Base-by-base conservation (phyloP, 1,284 basidiomycete genomes). In the Polyporus tsugae region DNA sequence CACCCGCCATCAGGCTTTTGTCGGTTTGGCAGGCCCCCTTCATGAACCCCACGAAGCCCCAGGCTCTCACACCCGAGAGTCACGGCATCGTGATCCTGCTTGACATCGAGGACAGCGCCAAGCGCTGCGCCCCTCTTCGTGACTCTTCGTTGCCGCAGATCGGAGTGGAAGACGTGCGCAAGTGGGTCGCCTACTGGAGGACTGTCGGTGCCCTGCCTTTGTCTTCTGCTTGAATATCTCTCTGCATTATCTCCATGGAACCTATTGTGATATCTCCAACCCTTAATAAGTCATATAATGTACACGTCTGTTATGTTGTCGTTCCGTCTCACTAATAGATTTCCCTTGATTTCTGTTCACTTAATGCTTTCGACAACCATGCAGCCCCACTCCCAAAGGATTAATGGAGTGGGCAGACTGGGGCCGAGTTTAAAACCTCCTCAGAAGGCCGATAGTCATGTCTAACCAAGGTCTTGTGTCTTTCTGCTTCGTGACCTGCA, bases 121-220 rank as follows among this genome's bases (percentile, higher is more conserved):
- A 17, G 13, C 33, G 33, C 29, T 33, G 53, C 13, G 53, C 53
- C 3, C 29, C 35, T 29, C 33, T 55, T 2, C 25, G 53, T 10
- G 33, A 55, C 15, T 29, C 53, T 15, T 55, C 53, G 15, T 17
- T 55, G 17, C 53, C 53, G 25, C 53, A 55, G 53, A 29, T 55
- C 29, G 33, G 33, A 13, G 17, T 29, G 17, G 53, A 55, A 29
- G 53, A 55, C 29, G 53, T 55, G 53, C 53, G 53, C 15, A 55
- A 55, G 53, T 55, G 53, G 53, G 17, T 55, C 33, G 53, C 25
- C 6, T 15, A 55, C 33, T 55, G 53, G 53, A 55, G 2, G 53
- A 35, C 29, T 35, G 29, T 49, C n/a, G 53, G 53, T 33, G 53
- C 53, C 46, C 13, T 49, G 22, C 46, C 46, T 49, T 49, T 10